phyloP scores from a whole-genome alignment of 148 eudicot genomes.

The Heliamphora exappendiculata region DNA sequence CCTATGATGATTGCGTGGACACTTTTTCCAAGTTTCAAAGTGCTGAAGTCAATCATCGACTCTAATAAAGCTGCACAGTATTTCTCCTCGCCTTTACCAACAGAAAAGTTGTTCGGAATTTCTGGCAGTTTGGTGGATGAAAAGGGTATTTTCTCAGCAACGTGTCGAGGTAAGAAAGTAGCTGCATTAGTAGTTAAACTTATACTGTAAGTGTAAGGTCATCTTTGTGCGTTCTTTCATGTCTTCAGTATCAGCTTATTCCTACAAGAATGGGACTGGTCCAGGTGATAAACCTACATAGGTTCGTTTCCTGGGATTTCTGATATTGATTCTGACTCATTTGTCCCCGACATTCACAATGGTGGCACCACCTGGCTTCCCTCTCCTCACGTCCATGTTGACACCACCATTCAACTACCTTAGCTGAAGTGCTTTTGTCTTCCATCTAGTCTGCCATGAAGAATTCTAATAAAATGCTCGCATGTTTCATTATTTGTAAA shows the following conservation, averaged over 20 bases:
- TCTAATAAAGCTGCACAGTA: slow-evolving; percentile 21
- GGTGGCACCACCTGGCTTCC: too few species aligned
- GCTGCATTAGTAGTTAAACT: slow-evolving; percentile 3
- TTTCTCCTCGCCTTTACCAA: slow-evolving; percentile 20
- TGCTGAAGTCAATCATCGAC: slow-evolving; percentile 17
- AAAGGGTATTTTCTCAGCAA: slow-evolving; percentile 17
- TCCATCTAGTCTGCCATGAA: too few species aligned
- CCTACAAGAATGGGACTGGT: too few species aligned
- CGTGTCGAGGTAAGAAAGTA: slow-evolving; percentile 18
- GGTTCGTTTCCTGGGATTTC: too few species aligned
- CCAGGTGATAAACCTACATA: too few species aligned
- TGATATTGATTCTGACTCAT: too few species aligned
- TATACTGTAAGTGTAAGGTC: slow-evolving; percentile 15
- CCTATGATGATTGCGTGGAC: slow-evolving; percentile 3
- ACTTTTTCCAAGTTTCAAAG: slow-evolving; percentile 11
- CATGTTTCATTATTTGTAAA: too few species aligned
- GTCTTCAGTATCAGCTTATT: background rate
- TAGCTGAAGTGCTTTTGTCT: too few species aligned
- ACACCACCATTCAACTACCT: too few species aligned
- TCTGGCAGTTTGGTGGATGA: slow-evolving; percentile 17
- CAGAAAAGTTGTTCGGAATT: slow-evolving; percentile 18
- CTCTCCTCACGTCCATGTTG: too few species aligned
- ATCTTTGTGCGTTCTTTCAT: slow-evolving; percentile 18
- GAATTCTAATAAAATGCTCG: too few species aligned
- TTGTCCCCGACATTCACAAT: too few species aligned